A percentile compares a stretch with the other conserved stretches of the same genome.
phyloP scores from a whole-genome alignment of 225 moss, liverwort and hornwort species.

The Takakia lepidozioides region DNA sequence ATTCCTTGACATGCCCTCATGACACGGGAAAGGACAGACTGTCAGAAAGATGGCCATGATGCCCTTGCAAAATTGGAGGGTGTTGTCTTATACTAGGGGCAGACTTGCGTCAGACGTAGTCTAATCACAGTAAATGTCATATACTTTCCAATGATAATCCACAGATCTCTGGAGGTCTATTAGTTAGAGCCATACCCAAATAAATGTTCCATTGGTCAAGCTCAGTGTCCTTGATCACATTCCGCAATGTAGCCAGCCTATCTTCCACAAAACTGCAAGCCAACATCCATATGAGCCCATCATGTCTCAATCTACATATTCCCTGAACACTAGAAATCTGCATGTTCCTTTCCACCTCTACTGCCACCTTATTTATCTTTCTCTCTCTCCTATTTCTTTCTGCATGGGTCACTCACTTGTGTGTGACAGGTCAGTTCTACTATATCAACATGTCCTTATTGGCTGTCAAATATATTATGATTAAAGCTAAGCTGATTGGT shows the following conservation, averaged over 20 bases:
- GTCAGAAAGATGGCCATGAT: background rate
- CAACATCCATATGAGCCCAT: background rate
- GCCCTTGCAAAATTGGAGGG: background rate
- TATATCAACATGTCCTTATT: too few relatives aligned
- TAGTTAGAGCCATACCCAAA: slow-evolving; percentile 42
- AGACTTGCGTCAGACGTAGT: background rate
- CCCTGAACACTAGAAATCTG: too few relatives aligned
- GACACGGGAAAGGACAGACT: background rate
- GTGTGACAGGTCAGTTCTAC: too few relatives aligned
- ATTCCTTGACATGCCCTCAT: background rate
- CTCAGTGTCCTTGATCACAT: slow-evolving; percentile 73
- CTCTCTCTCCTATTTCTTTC: too few relatives aligned
- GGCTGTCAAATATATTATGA: too few relatives aligned
- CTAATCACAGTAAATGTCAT: background rate
- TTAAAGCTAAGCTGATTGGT: too few relatives aligned
- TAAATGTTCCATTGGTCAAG: slow-evolving; percentile 87
- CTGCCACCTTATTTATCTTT: too few relatives aligned
- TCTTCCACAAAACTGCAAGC: slow-evolving; percentile 92
- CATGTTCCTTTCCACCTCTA: too few relatives aligned
- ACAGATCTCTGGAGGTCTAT: background rate
- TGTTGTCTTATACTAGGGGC: background rate
- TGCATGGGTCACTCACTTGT: too few relatives aligned
- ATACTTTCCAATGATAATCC: background rate
- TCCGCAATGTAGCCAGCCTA: slow-evolving; percentile 74
- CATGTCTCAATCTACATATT: background rate